These are phyloP conservation scores for Rhizopogon roseolus DNA, from an alignment of 768 basidiomycete genomes.

Conservation along the genomic window DNA sequence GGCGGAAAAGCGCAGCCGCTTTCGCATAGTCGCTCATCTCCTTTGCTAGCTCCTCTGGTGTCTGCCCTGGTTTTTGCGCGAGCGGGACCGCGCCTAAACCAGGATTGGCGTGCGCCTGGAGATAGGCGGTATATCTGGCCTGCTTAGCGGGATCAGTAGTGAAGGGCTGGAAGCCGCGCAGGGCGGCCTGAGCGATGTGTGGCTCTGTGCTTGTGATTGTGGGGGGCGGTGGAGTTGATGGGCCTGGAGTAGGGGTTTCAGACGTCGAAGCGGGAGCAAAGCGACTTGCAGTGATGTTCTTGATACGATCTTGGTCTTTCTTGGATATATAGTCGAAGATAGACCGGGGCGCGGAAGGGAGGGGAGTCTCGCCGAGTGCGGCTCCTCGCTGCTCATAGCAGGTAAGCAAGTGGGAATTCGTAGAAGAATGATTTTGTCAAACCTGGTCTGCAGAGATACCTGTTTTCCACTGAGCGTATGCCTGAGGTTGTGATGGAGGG, in stretches of 20 bases:
- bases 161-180: constrained; percentile 90
- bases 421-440: constrained; percentile 17
- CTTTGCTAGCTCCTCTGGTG: constrained; percentile 64
- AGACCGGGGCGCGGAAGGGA: constrained; percentile 67
- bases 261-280: constrained; percentile 18
- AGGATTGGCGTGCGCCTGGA: constrained; percentile 63
- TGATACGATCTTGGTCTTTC: constrained; percentile 84
- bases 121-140: constrained; percentile 78
- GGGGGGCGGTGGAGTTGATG: constrained; percentile 27
- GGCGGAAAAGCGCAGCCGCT: constrained; percentile 86
- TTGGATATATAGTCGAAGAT: constrained; percentile 94
- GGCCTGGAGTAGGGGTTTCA: constrained; percentile 22
- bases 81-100: constrained; percentile 42
- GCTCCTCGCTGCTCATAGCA: constrained; percentile 59
- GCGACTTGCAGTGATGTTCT: constrained; percentile 42
- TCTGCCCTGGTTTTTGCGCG: constrained; percentile 51
- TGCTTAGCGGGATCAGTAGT: constrained; percentile 73
- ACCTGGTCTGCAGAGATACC: constrained; percentile 74
- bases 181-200: constrained; percentile 79
- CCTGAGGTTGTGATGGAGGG: constrained; percentile 22
- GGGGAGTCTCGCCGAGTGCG: constrained; percentile 76
- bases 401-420: constrained; percentile 4
- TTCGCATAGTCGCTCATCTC: constrained; percentile 87
- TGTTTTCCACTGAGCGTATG: constrained; percentile 50
- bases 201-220: constrained; percentile 64